These are phyloP conservation scores for Fraxinus platypoda DNA, from an alignment of 305 asterid species.

Conservation along the genomic window DNA sequence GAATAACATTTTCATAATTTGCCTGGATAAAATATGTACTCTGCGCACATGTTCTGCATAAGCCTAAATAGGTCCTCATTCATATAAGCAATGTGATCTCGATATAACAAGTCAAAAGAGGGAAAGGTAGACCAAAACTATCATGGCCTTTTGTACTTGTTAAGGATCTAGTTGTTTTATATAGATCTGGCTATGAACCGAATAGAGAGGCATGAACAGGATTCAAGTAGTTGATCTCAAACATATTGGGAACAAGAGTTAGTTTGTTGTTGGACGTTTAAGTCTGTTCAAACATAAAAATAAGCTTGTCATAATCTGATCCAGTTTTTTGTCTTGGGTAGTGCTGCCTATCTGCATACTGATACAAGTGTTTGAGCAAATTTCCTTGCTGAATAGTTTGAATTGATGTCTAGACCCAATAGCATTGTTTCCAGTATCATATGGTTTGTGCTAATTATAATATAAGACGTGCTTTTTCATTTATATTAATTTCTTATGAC, in stretches of 20 bases:
- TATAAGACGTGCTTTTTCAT: neutral
- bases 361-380: neutral
- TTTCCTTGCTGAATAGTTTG: conserved; percentile 1
- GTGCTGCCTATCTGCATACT: neutral
- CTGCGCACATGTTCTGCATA: neutral
- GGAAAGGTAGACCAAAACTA: neutral
- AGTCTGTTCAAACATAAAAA: neutral
- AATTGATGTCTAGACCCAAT: conserved; percentile 1
- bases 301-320: neutral
- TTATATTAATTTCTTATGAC: conserved; percentile 46
- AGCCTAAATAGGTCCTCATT: neutral
- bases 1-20: neutral
- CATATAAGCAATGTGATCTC: neutral
- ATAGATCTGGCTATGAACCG: neutral
- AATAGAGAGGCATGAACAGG: neutral
- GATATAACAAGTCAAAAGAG: neutral
- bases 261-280: neutral
- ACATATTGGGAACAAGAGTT: neutral
- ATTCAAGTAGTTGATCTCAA: neutral
- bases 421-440: neutral
- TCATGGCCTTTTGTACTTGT: neutral
- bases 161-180: neutral
- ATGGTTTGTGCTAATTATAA: conserved; percentile 6
- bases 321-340: neutral
- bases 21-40: neutral